phyloP scores from a whole-genome alignment of 106 monocot species.

The Phalaenopsis aphrodite region DNA sequence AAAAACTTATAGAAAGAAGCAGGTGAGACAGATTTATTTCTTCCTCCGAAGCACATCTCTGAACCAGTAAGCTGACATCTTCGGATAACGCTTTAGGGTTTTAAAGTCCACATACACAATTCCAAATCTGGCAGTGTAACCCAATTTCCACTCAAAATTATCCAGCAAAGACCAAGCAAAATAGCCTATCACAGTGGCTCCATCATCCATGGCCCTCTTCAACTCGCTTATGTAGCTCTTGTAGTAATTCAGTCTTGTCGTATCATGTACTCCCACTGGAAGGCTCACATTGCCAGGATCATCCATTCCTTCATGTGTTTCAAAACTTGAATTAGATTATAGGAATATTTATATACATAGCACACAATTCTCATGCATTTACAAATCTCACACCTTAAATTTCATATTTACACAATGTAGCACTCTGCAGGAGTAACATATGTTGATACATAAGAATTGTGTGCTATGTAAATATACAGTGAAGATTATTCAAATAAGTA shows the following conservation, averaged over 20 bases:
- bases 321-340: background rate
- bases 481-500: constrained; percentile 3
- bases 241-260: constrained; percentile 50
- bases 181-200: constrained; percentile 62
- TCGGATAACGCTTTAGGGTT: constrained; percentile 46
- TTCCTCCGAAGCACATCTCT: constrained; percentile 32
- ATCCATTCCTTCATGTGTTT: constrained; percentile 52
- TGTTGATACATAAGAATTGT: too few species aligned
- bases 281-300: constrained; percentile 67
- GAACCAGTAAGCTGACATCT: constrained; percentile 73
- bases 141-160: constrained; percentile 68
- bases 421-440: too few species aligned
- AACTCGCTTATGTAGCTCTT: constrained; percentile 58
- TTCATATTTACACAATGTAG: too few species aligned
- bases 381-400: too few species aligned
- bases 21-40: background rate
- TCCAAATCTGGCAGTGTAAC: constrained; percentile 64
- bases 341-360: background rate
- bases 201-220: constrained; percentile 69
- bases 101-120: constrained; percentile 62
- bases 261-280: constrained; percentile 34
- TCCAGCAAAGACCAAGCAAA: constrained; percentile 80
- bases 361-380: background rate
- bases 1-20: too few species aligned
- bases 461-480: too few species aligned